Conservation (phyloP, 2,329 filamentous ascomycete genomes). For the Aspergillus eucalypticola region DNA sequence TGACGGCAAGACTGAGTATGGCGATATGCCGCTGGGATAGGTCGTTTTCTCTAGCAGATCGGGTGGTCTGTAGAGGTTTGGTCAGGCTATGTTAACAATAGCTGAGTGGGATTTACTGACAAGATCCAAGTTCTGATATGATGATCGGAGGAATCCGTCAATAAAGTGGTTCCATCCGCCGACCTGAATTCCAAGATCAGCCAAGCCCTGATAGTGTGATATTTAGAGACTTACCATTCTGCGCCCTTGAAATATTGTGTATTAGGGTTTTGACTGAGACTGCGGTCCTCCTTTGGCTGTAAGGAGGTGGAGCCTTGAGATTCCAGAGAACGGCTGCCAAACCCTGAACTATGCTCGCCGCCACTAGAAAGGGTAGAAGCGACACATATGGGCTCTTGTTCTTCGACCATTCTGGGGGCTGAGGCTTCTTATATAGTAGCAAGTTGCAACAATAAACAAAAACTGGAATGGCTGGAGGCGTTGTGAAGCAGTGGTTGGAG, state of each 20-base stretch:
- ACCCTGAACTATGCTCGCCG: not conserved
- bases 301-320: not conserved
- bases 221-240: constrained; percentile 40
- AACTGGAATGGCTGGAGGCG: too few species aligned
- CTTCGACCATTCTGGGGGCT: constrained; percentile 15
- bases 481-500: too few species aligned
- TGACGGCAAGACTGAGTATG: constrained; percentile 50
- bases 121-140: constrained; percentile 56
- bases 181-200: constrained; percentile 37
- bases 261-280: not conserved
- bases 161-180: constrained; percentile 58
- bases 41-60: constrained; percentile 48
- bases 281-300: not conserved
- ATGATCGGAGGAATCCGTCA: constrained; percentile 56
- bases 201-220: not conserved
- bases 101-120: constrained; percentile 33
- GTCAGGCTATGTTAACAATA: constrained; percentile 12
- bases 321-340: not conserved
- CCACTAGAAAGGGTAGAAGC: constrained; percentile 24
- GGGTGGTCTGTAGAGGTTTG: constrained; percentile 39
- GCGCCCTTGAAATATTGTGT: constrained; percentile 49
- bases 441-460: too few species aligned
- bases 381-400: constrained; percentile 27
- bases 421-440: too few species aligned
- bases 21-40: constrained; percentile 40